Percentiles rank a stretch among this genome's conserved stretches.
phyloP scores from a whole-genome alignment of 139 green algal species.

The Picochlorum costavermella region DNA sequence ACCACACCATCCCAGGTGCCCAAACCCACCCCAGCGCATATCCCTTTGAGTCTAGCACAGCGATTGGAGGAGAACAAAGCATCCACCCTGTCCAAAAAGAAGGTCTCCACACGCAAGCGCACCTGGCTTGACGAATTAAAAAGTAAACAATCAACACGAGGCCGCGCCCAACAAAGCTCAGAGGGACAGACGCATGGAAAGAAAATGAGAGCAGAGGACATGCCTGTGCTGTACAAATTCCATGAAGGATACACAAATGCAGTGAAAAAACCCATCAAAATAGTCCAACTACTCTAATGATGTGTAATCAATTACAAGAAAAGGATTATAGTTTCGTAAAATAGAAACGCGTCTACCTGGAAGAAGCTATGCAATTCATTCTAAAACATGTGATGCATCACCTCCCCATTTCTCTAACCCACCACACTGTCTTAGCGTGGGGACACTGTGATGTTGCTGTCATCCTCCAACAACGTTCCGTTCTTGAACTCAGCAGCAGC shows the following conservation, averaged over 20 bases:
- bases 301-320: slow-evolving; percentile 5
- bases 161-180: not conserved
- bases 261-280: slow-evolving; percentile 70
- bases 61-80: slow-evolving; percentile 17
- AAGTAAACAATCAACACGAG: slow-evolving; percentile 15
- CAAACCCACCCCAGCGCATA: not conserved
- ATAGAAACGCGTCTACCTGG: not conserved
- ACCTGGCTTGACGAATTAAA: slow-evolving; percentile 44
- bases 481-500: slow-evolving; percentile 64
- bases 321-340: slow-evolving; percentile 1
- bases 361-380: not conserved
- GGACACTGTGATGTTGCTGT: slow-evolving; percentile 88
- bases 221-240: slow-evolving; percentile 72
- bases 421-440: slow-evolving; percentile 54
- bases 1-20: slow-evolving; percentile 1
- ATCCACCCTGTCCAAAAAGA: not conserved
- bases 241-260: slow-evolving; percentile 92
- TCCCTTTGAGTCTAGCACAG: slow-evolving; percentile 34
- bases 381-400: not conserved
- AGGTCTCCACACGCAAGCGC: slow-evolving; percentile 14
- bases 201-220: slow-evolving; percentile 7
- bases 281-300: slow-evolving; percentile 62
- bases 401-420: not conserved
- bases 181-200: not conserved
- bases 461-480: slow-evolving; percentile 68